Conservation (phyloP, 306 rosid genomes). For the Canavalia ensiformis region DNA sequence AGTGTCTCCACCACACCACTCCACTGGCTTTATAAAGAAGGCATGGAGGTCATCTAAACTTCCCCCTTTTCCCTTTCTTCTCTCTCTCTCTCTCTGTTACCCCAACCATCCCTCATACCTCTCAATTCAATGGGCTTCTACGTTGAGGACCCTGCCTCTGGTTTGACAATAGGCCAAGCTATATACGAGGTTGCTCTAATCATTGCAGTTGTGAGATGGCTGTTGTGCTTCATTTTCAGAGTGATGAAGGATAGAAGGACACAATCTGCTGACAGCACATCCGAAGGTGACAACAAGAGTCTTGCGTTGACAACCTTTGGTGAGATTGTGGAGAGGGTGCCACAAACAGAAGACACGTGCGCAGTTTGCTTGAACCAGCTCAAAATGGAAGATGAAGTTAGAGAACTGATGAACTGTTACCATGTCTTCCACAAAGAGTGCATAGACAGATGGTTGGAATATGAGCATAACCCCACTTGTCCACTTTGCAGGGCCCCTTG, state of each 20-base stretch:
- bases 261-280: background rate
- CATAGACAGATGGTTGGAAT: conserved; percentile 79
- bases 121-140: conserved; percentile 62
- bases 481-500: conserved; percentile 86
- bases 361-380: conserved; percentile 75
- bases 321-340: conserved; percentile 57
- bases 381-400: conserved; percentile 62
- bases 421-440: conserved; percentile 84
- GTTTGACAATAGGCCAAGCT: conserved; percentile 58
- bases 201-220: conserved; percentile 73
- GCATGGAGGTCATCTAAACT: conserved; percentile 43
- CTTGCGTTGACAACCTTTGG: conserved; percentile 63
- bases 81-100: background rate
- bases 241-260: conserved; percentile 45
- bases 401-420: conserved; percentile 78
- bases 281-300: conserved; percentile 45
- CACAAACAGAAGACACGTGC: conserved; percentile 64
- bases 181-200: conserved; percentile 72
- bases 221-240: conserved; percentile 57
- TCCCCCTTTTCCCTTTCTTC: conserved; percentile 63
- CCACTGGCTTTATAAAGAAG: conserved; percentile 63
- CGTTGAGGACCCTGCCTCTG: conserved; percentile 51
- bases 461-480: conserved; percentile 60
- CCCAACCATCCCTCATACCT: background rate
- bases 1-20: conserved; percentile 7